Evolutionary conservation across 257 asterid genomes (phyloP).

Genomic region (Primulina eburnea): DNA sequence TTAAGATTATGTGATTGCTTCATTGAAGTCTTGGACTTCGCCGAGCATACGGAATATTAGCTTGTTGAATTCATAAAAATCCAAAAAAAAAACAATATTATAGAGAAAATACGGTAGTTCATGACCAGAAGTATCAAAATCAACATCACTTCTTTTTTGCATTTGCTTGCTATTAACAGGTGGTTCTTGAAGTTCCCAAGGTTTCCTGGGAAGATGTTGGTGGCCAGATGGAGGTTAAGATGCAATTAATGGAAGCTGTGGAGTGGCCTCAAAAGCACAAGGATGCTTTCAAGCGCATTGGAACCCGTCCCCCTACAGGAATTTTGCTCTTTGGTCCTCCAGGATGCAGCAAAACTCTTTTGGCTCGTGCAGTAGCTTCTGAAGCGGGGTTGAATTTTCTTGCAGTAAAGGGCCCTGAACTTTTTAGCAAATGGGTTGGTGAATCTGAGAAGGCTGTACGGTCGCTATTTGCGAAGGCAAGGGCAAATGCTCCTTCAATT

Average conservation of each 20-base stretch:
- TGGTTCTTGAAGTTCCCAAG: slow-evolving; percentile 88
- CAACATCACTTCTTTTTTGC: neutral
- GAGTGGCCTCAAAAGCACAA: slow-evolving; percentile 91
- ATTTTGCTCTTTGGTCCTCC: slow-evolving; percentile 92
- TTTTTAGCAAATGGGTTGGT: slow-evolving; percentile 98
- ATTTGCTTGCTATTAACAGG: slow-evolving; percentile 44
- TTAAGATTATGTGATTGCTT: slow-evolving; percentile 9
- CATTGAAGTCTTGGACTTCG: neutral
- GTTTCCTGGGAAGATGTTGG: slow-evolving; percentile 94
- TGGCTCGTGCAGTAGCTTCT: slow-evolving; percentile 98
- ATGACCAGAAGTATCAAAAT: neutral
- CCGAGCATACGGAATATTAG: neutral
- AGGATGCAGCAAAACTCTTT: slow-evolving; percentile 94
- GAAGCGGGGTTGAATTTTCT: slow-evolving; percentile 92
- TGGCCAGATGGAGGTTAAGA: slow-evolving; percentile 80
- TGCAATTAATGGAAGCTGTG: slow-evolving; percentile 91
- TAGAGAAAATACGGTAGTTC: neutral
- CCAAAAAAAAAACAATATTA: no score
- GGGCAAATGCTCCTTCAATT: slow-evolving; percentile 90
- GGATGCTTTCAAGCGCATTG: slow-evolving; percentile 84
- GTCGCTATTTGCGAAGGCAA: slow-evolving; percentile 81
- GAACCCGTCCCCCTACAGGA: slow-evolving; percentile 84
- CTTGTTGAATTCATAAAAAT: neutral
- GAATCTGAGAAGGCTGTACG: slow-evolving; percentile 97
- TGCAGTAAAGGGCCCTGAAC: slow-evolving; percentile 96